These are phyloP conservation scores for Ceratocystiopsis brevicomis DNA, from an alignment of 2,329 filamentous ascomycete genomes.

Conservation along the genomic window DNA sequence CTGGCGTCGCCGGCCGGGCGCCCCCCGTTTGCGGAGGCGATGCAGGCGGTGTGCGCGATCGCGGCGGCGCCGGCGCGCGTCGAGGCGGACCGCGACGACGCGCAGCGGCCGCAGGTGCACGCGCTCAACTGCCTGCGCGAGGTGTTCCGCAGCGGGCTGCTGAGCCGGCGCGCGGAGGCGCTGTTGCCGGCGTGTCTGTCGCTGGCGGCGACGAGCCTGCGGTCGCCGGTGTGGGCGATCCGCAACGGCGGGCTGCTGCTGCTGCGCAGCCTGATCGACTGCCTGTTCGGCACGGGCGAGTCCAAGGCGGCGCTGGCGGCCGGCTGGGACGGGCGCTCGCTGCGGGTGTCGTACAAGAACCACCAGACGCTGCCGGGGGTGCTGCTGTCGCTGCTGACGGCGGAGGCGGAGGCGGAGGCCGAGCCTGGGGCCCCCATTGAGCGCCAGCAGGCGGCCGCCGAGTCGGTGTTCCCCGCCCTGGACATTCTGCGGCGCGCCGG, in stretches of 20 bases:
- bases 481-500: slow-evolving; percentile 59
- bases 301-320: slow-evolving; percentile 43
- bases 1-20: slow-evolving; percentile 36
- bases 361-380: slow-evolving; percentile 47
- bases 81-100: slow-evolving; percentile 38
- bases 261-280: slow-evolving; percentile 67
- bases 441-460: slow-evolving; percentile 25
- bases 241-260: slow-evolving; percentile 85
- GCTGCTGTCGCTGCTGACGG: slow-evolving; percentile 41
- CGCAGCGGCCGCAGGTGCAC: slow-evolving; percentile 74
- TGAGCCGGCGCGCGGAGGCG: slow-evolving; percentile 53
- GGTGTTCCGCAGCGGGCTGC: slow-evolving; percentile 65
- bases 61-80: slow-evolving; percentile 33
- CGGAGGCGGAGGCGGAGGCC: slow-evolving; percentile 14
- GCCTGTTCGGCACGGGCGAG: slow-evolving; percentile 56
- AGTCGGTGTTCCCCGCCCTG: slow-evolving; percentile 67
- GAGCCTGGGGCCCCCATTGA: slow-evolving; percentile 13
- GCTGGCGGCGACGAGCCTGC: slow-evolving; percentile 63
- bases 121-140: slow-evolving; percentile 87
- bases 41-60: slow-evolving; percentile 42
- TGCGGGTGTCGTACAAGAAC: slow-evolving; percentile 49
- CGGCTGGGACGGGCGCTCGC: slow-evolving; percentile 44
- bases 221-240: slow-evolving; percentile 80
- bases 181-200: slow-evolving; percentile 57
- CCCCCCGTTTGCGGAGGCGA: slow-evolving; percentile 45